Conservation (phyloP, 2,329 filamentous ascomycete species). For the Aureobasidium lini region DNA sequence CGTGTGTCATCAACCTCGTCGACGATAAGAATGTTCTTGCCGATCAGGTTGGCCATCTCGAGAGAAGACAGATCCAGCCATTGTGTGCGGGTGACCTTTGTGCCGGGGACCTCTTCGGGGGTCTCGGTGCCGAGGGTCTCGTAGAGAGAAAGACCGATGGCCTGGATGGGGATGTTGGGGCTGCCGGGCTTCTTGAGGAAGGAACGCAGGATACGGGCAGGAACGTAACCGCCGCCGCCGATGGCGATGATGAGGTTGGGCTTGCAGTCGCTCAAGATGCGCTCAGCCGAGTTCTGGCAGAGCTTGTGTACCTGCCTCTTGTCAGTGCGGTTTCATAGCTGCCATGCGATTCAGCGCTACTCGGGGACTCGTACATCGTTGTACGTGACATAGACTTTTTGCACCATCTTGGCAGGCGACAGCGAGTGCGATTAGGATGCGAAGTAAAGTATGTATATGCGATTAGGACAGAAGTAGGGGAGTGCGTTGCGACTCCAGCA, state of each 20-base stretch:
- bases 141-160: slow-evolving; percentile 95
- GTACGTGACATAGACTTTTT: slow-evolving; percentile 86
- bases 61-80: slow-evolving; percentile 89
- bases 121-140: slow-evolving; percentile 60
- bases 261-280: slow-evolving; percentile 76
- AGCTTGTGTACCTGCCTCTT: slow-evolving; percentile 83
- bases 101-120: slow-evolving; percentile 68
- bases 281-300: slow-evolving; percentile 76
- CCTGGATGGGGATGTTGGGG: slow-evolving; percentile 97
- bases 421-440: slow-evolving; percentile 2
- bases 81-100: slow-evolving; percentile 94
- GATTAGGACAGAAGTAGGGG: neutral
- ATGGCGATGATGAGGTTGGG: slow-evolving; percentile 98
- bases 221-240: slow-evolving; percentile 93
- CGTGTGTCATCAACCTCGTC: slow-evolving; percentile 95
- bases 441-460: slow-evolving; percentile 1
- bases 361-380: slow-evolving; percentile 60
- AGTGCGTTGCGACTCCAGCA: neutral
- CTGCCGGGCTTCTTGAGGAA: slow-evolving; percentile 85
- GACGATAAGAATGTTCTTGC: slow-evolving; percentile 86
- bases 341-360: neutral
- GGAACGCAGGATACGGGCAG: slow-evolving; percentile 91
- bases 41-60: slow-evolving; percentile 81
- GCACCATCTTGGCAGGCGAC: slow-evolving; percentile 36
- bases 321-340: neutral